Evolutionary conservation across 2,329 filamentous ascomycete species (phyloP).

Genomic region (Dissoconium aciculare): DNA sequence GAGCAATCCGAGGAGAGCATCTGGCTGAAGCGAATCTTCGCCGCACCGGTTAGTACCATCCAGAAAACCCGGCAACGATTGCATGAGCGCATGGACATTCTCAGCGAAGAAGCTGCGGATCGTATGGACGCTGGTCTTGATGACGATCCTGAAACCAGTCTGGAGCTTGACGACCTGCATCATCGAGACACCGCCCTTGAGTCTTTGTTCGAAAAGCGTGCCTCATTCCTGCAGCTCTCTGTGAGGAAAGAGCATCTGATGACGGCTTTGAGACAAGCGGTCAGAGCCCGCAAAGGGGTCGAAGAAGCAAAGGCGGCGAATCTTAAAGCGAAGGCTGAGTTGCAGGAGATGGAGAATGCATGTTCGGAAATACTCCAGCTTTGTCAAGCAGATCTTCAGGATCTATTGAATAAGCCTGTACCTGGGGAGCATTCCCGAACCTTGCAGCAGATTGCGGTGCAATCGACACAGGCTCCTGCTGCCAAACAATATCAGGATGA

Average conservation of each 20-base stretch:
- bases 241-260: slow-evolving; percentile 13
- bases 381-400: slow-evolving; percentile 14
- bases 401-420: too few relatives aligned
- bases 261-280: slow-evolving; percentile 12
- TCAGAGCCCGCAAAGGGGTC: slow-evolving; percentile 11
- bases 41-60: slow-evolving; percentile 10
- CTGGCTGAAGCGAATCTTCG: slow-evolving; percentile 10
- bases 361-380: slow-evolving; percentile 13
- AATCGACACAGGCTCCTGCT: slow-evolving; percentile 17
- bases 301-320: slow-evolving; percentile 15
- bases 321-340: slow-evolving; percentile 12
- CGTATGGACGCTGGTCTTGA: slow-evolving; percentile 12
- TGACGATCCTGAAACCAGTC: slow-evolving; percentile 8
- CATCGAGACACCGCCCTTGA: slow-evolving; percentile 9
- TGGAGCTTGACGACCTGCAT: slow-evolving; percentile 12
- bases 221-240: slow-evolving; percentile 10
- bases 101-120: slow-evolving; percentile 13
- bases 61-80: slow-evolving; percentile 8
- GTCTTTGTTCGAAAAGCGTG: slow-evolving; percentile 10
- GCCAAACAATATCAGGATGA: slow-evolving; percentile 2
- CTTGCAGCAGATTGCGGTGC: slow-evolving; percentile 13
- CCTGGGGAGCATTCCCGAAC: too few relatives aligned
- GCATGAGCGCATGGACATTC: slow-evolving; percentile 9
- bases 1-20: slow-evolving; percentile 4
- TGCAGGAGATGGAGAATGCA: slow-evolving; percentile 14